Percentiles rank a stretch among this genome's conserved stretches.
phyloP scores from a whole-genome alignment of 768 basidiomycete genomes.

The Termitomyces sp. region DNA sequence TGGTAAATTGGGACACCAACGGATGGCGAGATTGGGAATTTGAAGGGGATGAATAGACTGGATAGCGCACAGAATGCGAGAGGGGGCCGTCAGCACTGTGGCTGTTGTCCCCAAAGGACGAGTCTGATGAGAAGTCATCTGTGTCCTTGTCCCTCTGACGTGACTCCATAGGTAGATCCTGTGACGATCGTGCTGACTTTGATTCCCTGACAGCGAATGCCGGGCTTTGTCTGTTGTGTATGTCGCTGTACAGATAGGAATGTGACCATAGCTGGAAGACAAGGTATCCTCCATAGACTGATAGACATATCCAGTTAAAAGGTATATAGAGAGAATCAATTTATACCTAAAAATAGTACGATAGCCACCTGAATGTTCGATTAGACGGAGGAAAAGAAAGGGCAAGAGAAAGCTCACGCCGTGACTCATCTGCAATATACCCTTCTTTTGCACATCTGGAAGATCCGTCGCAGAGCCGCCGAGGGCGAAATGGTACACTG shows the following conservation, averaged over 20 bases:
- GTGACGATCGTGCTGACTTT: background rate
- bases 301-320: background rate
- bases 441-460: constrained; percentile 34
- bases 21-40: background rate
- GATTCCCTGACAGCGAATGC: constrained; percentile 26
- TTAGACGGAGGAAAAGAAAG: background rate
- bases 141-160: background rate
- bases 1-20: background rate
- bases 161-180: background rate
- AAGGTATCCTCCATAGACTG: constrained; percentile 71
- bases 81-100: background rate
- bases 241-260: constrained; percentile 60
- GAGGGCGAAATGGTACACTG: constrained; percentile 70
- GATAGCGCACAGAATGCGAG: background rate
- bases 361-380: constrained; percentile 56
- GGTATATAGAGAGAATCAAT: background rate
- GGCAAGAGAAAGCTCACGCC: constrained; percentile 45
- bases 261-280: constrained; percentile 82
- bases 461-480: constrained; percentile 24
- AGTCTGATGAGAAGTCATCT: background rate
- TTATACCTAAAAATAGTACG: constrained; percentile 71
- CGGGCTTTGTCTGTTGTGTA: constrained; percentile 40
- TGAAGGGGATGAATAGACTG: background rate
- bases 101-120: background rate
- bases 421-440: constrained; percentile 71